Percentiles rank a stretch among this genome's conserved stretches.
phyloP scores from a whole-genome alignment of 225 moss, liverwort and hornwort genomes.

The Neckera pumila region DNA sequence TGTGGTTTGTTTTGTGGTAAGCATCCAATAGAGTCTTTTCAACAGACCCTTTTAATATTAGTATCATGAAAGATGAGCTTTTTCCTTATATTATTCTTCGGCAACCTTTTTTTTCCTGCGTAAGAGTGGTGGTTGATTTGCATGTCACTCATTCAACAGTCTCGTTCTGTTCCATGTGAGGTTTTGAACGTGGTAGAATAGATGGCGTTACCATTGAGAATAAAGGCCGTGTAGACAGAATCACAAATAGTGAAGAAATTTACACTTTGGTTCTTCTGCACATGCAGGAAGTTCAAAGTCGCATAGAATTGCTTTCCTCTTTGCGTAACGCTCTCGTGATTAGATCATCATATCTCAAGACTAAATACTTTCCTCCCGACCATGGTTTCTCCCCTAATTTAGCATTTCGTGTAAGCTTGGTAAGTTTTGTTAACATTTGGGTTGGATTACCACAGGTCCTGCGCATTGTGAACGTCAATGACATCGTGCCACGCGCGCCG shows the following conservation, averaged over 20 bases:
- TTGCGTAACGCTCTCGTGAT: not conserved
- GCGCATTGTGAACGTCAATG: conserved; percentile 51
- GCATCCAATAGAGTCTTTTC: not conserved
- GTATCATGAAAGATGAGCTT: not conserved
- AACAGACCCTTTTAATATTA: no score
- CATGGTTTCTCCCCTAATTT: no score
- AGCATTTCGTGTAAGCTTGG: not conserved
- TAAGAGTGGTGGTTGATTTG: not conserved
- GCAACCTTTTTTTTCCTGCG: not conserved
- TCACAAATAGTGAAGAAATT: not conserved
- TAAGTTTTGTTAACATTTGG: not conserved
- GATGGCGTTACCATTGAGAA: not conserved
- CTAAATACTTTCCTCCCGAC: no score
- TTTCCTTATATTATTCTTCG: not conserved
- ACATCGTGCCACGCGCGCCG: conserved; percentile 19
- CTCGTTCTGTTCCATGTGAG: not conserved
- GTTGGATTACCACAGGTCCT: conserved; percentile 17
- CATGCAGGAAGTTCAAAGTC: not conserved
- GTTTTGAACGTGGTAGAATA: no score
- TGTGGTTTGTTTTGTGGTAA: not conserved
- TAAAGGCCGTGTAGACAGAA: not conserved
- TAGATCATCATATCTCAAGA: not conserved
- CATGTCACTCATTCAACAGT: not conserved
- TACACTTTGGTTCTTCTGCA: not conserved
- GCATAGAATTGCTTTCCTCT: not conserved